Evolutionary conservation across 208 protist genomes (phyloP).

Genomic region (Acanthamoeba lugdunensis): DNA sequence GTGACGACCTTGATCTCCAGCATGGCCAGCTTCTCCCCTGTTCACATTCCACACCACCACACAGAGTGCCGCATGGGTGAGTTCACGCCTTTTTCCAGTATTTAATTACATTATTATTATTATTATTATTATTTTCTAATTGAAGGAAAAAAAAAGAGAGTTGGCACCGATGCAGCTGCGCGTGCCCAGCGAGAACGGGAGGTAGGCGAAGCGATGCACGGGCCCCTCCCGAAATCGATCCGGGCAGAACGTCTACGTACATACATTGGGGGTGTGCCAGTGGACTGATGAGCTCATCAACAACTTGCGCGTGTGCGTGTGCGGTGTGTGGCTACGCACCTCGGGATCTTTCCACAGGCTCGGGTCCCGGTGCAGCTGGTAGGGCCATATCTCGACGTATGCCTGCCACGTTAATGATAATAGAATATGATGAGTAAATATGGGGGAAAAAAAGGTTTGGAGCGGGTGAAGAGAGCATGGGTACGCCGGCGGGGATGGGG

Average conservation of each 20-base stretch:
- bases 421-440: neutral
- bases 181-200: constrained; percentile 50
- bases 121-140: no score
- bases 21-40: constrained; percentile 54
- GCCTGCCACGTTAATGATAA: neutral
- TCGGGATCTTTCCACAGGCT: constrained; percentile 50
- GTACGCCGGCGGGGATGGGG: constrained; percentile 25
- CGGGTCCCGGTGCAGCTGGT: constrained; percentile 30
- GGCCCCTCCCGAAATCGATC: constrained; percentile 3
- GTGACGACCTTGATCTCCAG: constrained; percentile 61
- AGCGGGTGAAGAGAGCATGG: neutral
- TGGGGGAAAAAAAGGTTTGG: no score
- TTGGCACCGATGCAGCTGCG: constrained; percentile 42
- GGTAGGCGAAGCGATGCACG: constrained; percentile 45
- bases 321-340: neutral
- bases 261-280: no score
- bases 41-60: neutral
- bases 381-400: constrained; percentile 65
- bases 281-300: no score
- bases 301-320: neutral
- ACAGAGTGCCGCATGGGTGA: neutral
- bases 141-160: no score
- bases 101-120: no score
- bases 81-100: no score
- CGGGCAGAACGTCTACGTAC: neutral